These are phyloP conservation scores for Pseudozyma hubeiensis DNA, from an alignment of 1,284 basidiomycete species.

Conservation along the genomic window DNA sequence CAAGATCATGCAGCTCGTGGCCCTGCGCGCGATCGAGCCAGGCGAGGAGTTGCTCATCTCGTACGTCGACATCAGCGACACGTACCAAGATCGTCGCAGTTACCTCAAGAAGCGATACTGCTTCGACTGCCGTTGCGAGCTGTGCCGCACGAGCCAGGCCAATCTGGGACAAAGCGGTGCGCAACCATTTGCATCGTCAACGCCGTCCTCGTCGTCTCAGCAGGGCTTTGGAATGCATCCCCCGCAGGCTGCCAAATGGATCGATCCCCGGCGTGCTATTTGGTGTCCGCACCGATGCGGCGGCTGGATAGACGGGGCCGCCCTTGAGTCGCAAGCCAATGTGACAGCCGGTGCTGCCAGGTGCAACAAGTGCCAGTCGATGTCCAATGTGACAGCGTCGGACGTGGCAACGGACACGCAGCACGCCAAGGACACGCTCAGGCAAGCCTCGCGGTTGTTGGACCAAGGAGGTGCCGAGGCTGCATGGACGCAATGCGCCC, in stretches of 20 bases:
- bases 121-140: constrained; percentile 79
- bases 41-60: constrained; percentile 72
- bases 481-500: constrained; percentile 75
- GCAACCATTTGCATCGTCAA: constrained; percentile 27
- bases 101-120: constrained; percentile 80
- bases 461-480: constrained; percentile 65
- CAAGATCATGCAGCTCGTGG: constrained; percentile 73
- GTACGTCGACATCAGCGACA: constrained; percentile 84
- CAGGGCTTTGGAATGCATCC: constrained; percentile 22
- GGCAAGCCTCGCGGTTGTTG: constrained; percentile 75
- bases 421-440: constrained; percentile 77
- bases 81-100: constrained; percentile 75
- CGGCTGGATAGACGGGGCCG: constrained; percentile 70
- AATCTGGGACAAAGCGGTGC: constrained; percentile 15
- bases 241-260: constrained; percentile 29
- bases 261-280: constrained; percentile 79
- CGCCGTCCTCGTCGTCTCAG: constrained; percentile 22
- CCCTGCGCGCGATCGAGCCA: constrained; percentile 69
- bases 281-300: constrained; percentile 71
- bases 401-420: constrained; percentile 74
- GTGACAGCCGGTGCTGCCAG: constrained; percentile 6
- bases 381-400: constrained; percentile 71
- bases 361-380: constrained; percentile 72
- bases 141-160: constrained; percentile 71
- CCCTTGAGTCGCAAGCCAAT: constrained; percentile 40